phyloP scores from a whole-genome alignment of 139 green algal genomes.

The Closterium sp. region DNA sequence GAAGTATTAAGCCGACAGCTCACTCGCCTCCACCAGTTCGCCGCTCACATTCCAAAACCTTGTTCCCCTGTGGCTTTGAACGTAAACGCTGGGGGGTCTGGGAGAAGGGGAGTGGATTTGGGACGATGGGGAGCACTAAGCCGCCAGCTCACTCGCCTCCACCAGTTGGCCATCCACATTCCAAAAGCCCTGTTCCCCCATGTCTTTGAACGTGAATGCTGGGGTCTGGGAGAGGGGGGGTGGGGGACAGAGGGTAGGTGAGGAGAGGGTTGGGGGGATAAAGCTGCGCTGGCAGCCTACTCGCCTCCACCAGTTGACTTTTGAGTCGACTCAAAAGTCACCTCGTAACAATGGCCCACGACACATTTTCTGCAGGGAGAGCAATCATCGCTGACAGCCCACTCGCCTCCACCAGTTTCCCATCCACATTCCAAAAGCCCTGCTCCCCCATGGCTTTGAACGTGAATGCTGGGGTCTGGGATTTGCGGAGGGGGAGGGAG shows the following conservation, averaged over 20 bases:
- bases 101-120: not conserved
- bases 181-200: too few species aligned
- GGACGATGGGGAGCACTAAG: too few species aligned
- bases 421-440: slow-evolving; percentile 44
- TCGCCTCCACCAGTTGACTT: too few species aligned
- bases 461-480: slow-evolving; percentile 37
- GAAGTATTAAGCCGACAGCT: slow-evolving; percentile 43
- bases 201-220: too few species aligned
- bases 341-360: too few species aligned
- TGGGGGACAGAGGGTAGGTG: too few species aligned
- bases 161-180: too few species aligned
- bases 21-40: slow-evolving; percentile 26
- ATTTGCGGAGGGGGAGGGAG: not conserved
- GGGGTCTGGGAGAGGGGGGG: too few species aligned
- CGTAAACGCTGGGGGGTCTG: slow-evolving; percentile 41
- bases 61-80: slow-evolving; percentile 15
- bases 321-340: too few species aligned
- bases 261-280: not conserved
- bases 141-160: too few species aligned
- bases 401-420: slow-evolving; percentile 24
- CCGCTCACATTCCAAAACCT: slow-evolving; percentile 48
- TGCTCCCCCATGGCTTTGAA: slow-evolving; percentile 19
- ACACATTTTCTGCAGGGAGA: too few species aligned
- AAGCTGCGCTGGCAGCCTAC: not conserved
- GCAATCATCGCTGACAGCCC: slow-evolving; percentile 34